Evolutionary conservation across 441 rosid genomes (phyloP), one percentile per base, ranked within the genome.

Genomic region (Sinapis alba): DNA sequence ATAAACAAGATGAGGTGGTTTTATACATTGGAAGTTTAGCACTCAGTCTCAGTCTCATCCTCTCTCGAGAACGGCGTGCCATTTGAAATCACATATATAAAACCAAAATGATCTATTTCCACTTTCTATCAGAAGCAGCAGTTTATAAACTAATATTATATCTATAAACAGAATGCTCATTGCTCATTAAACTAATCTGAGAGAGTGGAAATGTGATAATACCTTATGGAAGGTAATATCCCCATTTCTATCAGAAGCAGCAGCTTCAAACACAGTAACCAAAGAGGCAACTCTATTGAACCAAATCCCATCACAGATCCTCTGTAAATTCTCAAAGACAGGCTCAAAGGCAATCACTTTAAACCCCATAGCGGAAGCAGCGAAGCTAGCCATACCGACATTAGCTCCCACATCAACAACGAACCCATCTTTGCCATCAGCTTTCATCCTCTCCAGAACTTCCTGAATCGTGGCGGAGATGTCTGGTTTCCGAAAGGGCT

Each of bases 301-400:
- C 96, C 97, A 93, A 86, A 93, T 69, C 23, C 98, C 99, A 82
- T 91, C 97, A 80, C 98, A 96, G 38, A 96, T 87, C 86, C 98
- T 87, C 80, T 90, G 97, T 81, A 91, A 77, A 78, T 96, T 93
- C 88, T 96, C 99, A 34, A 88, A 78, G 59, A 93, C 97, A 19
- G 96, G 97, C 76, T 96, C 98, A 67, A 96, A 91, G 10, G 97
- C 91, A 76, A 91, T 70, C 12, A 93, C 98, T 75, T 62, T 88
- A 71, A 89, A 93, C 43, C 98, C 99, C 98, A 96, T 90, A 13
- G 88, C 97, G 0, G 98, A 88, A 0, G 98, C 97, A 0, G 97
- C 97, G 41, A 96, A 93, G 78, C 92, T 91, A 9, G 98, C 98
- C 98, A 96, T 93, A 51, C 58, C 58, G 10, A 51, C 58, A 1